Conservation (phyloP, 2,329 filamentous ascomycete species). For the Sclerotinia minor region DNA sequence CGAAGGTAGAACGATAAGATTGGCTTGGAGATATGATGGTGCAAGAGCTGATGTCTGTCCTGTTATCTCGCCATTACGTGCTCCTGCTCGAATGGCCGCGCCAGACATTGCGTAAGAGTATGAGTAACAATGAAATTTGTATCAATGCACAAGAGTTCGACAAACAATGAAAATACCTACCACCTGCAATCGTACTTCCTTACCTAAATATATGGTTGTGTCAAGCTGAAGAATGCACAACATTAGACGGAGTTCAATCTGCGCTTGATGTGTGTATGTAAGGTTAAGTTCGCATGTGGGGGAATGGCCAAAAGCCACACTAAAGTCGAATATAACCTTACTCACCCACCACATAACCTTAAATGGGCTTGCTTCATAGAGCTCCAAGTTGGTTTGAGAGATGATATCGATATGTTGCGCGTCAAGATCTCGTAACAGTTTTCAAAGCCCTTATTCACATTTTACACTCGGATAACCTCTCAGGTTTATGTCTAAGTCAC, state of each 20-base stretch:
- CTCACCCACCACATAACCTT: too few relatives aligned
- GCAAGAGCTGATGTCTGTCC: slow-evolving; percentile 17
- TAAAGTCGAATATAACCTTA: too few relatives aligned
- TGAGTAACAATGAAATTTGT: too few relatives aligned
- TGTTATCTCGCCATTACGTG: slow-evolving; percentile 5
- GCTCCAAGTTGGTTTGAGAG: not conserved
- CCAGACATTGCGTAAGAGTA: not conserved
- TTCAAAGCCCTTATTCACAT: not conserved
- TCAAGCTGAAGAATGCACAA: not conserved
- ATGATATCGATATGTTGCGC: not conserved
- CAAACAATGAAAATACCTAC: not conserved
- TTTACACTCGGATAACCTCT: too few relatives aligned
- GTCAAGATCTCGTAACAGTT: not conserved
- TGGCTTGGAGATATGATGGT: slow-evolving; percentile 21
- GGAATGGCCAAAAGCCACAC: too few relatives aligned
- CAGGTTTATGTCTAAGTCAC: not conserved
- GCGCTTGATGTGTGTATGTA: not conserved
- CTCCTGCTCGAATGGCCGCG: not conserved
- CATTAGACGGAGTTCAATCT: slow-evolving; percentile 15
- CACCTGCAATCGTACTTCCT: not conserved
- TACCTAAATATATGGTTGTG: not conserved
- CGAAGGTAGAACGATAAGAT: slow-evolving; percentile 21
- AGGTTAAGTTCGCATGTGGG: too few relatives aligned
- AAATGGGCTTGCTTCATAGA: too few relatives aligned
- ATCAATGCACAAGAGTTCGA: not conserved